These are phyloP conservation scores for Fomitopsis palustris DNA, from an alignment of 1,284 basidiomycete species.

Conservation along the genomic window DNA sequence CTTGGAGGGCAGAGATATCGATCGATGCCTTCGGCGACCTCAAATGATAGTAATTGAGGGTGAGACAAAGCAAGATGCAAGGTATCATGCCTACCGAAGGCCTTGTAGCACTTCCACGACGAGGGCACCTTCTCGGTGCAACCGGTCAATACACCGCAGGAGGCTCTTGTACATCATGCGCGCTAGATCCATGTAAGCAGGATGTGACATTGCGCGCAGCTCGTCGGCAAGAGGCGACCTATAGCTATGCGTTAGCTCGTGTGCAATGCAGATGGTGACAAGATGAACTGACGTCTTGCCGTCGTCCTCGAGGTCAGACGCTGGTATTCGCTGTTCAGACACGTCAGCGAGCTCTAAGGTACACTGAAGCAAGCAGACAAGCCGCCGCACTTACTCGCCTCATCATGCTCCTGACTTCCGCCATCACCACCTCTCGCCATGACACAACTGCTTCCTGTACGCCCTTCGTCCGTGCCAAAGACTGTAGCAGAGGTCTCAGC, in stretches of 20 bases:
- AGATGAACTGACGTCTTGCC: conserved; percentile 33
- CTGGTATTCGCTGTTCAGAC: conserved; percentile 48
- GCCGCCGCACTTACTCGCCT: conserved; percentile 42
- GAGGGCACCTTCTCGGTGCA: conserved; percentile 64
- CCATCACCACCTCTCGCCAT: conserved; percentile 78
- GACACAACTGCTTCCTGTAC: conserved; percentile 65
- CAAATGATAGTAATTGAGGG: conserved; percentile 4
- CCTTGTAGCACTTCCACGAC: conserved; percentile 60
- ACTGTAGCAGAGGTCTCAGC: conserved; percentile 69
- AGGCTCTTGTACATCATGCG: conserved; percentile 64
- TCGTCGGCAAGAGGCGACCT: conserved; percentile 43
- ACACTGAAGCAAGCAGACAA: conserved; percentile 10
- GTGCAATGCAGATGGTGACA: conserved; percentile 11
- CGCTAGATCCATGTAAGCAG: conserved; percentile 65
- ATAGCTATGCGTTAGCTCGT: neutral
- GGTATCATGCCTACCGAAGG: conserved; percentile 35
- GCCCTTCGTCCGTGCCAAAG: conserved; percentile 73
- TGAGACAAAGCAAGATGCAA: neutral
- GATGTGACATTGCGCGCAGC: conserved; percentile 67
- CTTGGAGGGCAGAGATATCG: conserved; percentile 45
- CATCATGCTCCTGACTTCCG: conserved; percentile 61
- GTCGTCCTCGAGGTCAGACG: conserved; percentile 52
- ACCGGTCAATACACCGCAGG: conserved; percentile 66
- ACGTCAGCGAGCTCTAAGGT: neutral
- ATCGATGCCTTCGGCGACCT: conserved; percentile 35